Evolutionary conservation across 352 stramenopile genomes (phyloP).

Genomic region (Phytophthora tubulina): DNA sequence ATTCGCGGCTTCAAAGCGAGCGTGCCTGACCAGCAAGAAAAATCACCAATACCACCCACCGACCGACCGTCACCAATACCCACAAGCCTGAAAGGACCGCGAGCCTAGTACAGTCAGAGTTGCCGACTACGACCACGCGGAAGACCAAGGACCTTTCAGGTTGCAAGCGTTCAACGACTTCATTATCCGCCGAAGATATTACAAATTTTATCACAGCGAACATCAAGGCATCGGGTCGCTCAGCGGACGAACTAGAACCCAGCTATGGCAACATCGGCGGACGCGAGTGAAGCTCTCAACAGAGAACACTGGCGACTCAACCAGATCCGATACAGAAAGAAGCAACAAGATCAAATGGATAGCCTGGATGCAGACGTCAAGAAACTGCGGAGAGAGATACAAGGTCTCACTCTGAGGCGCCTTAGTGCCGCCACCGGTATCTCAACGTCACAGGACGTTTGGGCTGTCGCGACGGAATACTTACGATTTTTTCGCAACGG

Average conservation of each 20-base stretch:
- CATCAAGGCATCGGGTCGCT: too few relatives aligned
- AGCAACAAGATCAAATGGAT: background rate
- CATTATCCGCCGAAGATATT: background rate
- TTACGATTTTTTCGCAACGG: background rate
- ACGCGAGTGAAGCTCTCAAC: background rate
- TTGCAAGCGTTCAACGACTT: background rate
- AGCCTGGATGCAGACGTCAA: background rate
- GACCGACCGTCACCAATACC: background rate
- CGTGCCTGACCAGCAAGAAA: too few relatives aligned
- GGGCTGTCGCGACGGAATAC: background rate
- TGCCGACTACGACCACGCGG: background rate
- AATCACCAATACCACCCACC: too few relatives aligned
- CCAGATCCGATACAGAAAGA: conserved; percentile 8
- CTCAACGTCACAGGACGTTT: background rate
- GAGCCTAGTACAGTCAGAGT: background rate
- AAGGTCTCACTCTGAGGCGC: background rate
- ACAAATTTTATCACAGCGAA: too few relatives aligned
- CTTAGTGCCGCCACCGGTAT: background rate
- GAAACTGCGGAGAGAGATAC: conserved; percentile 2
- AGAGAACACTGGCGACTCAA: background rate
- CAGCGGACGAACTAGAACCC: too few relatives aligned
- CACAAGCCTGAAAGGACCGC: background rate
- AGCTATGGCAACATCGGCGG: background rate
- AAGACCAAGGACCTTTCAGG: background rate
- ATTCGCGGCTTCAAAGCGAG: background rate